These are phyloP conservation scores for Penicillium hesseltinei DNA, from an alignment of 2,329 filamentous ascomycete genomes.

Conservation along the genomic window DNA sequence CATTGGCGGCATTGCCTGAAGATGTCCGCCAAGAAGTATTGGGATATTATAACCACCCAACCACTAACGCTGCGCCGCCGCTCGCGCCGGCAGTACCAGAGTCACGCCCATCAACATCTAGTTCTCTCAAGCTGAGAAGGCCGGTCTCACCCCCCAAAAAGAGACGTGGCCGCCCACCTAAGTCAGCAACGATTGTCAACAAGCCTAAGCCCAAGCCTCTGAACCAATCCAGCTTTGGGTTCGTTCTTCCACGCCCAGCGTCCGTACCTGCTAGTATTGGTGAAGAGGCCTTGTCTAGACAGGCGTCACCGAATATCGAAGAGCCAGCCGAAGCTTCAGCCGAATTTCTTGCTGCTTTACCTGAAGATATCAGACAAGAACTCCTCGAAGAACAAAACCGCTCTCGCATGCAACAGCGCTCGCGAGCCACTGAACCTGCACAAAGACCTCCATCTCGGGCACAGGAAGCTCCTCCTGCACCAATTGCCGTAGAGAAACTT, in stretches of 20 bases:
- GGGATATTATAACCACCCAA: constrained; percentile 59
- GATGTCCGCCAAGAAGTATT: constrained; percentile 84
- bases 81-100: constrained; percentile 43
- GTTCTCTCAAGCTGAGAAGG: constrained; percentile 39
- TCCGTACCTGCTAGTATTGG: constrained; percentile 12
- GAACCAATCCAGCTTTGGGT: constrained; percentile 75
- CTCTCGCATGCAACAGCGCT: constrained; percentile 57
- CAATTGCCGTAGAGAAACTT: constrained; percentile 22
- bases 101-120: constrained; percentile 45
- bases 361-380: constrained; percentile 75
- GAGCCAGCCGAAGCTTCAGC: constrained; percentile 53
- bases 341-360: constrained; percentile 77
- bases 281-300: constrained; percentile 17
- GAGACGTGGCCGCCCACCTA: constrained; percentile 53
- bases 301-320: constrained; percentile 31
- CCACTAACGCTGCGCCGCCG: constrained; percentile 21
- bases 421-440: constrained; percentile 48
- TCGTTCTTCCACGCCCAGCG: constrained; percentile 48
- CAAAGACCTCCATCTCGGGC: constrained; percentile 17
- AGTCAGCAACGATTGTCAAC: constrained; percentile 51
- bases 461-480: constrained; percentile 19
- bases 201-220: constrained; percentile 52
- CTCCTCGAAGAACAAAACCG: constrained; percentile 71
- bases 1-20: constrained; percentile 77
- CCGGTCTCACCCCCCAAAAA: constrained; percentile 67